Base-by-base conservation (phyloP, 2,329 filamentous ascomycete genomes). In the Biscogniauxia mediterranea region DNA sequence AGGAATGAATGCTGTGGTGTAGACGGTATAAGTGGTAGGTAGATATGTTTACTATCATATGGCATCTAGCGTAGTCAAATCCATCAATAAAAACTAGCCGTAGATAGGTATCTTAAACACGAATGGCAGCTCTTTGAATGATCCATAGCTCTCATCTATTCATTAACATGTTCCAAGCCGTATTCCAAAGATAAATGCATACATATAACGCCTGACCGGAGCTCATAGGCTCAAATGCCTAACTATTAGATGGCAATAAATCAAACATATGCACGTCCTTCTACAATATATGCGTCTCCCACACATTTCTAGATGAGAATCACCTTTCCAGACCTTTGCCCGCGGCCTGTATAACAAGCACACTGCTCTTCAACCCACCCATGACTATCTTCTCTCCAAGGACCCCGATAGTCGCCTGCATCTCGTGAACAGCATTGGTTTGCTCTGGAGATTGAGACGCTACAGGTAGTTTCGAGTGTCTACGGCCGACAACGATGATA, bases 321-420 rank as follows among this genome's bases (percentile, higher is more conserved):
- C 32, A 64, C 49, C 57, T 38, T 56, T 69, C 65, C 28, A 65
- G 54, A 17, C 61, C 66, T 20, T 62, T 57, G 15, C 63, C 66
- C 3, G 75, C 79, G 46, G 88, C 89, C 75, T 92, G 87, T 26
- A 93, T 81, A 58, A 93, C 84, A 57, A 93, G 77, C 25, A 93
- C 76, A 73, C 89, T 92, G 0, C 88, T 85, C 64, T 81, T 83
- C n/a, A 90, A 75, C 13, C 81, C 83, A 52, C 79, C 80, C 56
- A 81, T 80, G 52, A 87, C 81, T n/a, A 89, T 75, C 60, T 81
- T 80, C 72, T 88, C 83, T 9, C 84, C 86, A 28, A 87, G 77
- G n/a, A 79, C 75, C 9, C 89, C 88, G 38, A 90, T 69, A 25
- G 84, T 85, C 71, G 76, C 81, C 56, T 75, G 77, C 66, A 84